Conservation (phyloP, 345 rosid species). For the Gossypium thurberi region DNA sequence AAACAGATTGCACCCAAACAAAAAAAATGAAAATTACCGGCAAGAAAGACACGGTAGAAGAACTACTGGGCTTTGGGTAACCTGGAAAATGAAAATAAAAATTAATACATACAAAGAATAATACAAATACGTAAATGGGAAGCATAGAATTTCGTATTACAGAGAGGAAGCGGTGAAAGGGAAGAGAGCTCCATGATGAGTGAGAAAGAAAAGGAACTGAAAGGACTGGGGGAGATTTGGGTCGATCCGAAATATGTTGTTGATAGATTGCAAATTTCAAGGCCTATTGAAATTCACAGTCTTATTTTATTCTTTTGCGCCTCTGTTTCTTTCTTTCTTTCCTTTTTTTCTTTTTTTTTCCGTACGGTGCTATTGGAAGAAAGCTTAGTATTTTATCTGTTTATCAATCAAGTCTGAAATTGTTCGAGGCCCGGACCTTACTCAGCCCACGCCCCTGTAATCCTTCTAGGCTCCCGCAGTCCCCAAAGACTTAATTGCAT, state of each 20-base stretch:
- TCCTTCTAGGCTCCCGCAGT: too few species aligned
- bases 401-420: background rate
- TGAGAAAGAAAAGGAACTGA: conserved; percentile 12
- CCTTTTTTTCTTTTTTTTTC: too few species aligned
- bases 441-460: background rate
- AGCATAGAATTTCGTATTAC: conserved; percentile 16
- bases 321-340: too few species aligned
- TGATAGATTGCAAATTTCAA: background rate
- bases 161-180: conserved; percentile 22
- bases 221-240: background rate
- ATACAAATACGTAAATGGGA: background rate
- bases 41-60: conserved; percentile 25
- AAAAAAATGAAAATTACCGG: conserved; percentile 27
- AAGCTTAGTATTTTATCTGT: background rate
- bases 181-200: conserved; percentile 48
- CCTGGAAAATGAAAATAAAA: conserved; percentile 16
- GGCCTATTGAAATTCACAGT: background rate
- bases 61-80: conserved; percentile 23
- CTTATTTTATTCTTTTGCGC: background rate
- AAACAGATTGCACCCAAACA: background rate
- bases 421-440: background rate
- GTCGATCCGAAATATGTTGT: background rate
- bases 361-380: background rate
- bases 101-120: background rate
- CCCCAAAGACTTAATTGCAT: too few species aligned